Base-by-base conservation (phyloP, 768 basidiomycete genomes). In the Collybia sp. region DNA sequence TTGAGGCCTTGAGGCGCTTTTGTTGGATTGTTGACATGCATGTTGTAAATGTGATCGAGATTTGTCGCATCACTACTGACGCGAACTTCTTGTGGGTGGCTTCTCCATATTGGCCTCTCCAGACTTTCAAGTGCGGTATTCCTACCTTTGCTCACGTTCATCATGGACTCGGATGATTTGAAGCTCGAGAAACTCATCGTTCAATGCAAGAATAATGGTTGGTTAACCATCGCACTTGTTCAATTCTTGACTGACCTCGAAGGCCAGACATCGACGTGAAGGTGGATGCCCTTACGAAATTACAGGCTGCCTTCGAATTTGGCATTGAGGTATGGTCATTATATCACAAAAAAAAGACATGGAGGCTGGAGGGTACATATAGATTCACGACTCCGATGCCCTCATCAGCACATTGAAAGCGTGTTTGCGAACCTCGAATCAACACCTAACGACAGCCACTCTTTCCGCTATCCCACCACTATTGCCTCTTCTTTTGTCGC, bases 361-460 rank as follows among this genome's bases (percentile, higher is more conserved):
- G 40, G 19, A 43, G 40, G 44, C 56, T 49, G 49, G 53, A 44
- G 42, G 13, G 30, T 38, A 12, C 33, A 39, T 1, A 40, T 53
- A 93, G 91, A 77, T 93, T 45, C 59, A 74, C 19, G 89, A 92
- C 58, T 63, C 82, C 6, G 92, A 93, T 57, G 67, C 71, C 33
- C 70, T 93, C 58, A 75, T 93, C 49, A 68, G 69, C 47, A 70
- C 76, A 33, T 73, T 94, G 59, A 91, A 87, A 63, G 57, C 82
- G 32, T 88, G 82, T 54, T 75, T 93, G 54, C 80, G 88, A 54
- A 82, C 82, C 37, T 76, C 89, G 39, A 91, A 93, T 66, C 82
- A 88, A 58, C 88, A 91, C 56, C 70, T 94, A 34, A 79, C 83
- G 6, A 82, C 80, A 45, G 90, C 91, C 31, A 83, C 89, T 25